These are phyloP conservation scores for Aquilaria yunnanensis DNA, from an alignment of 345 rosid genomes.

Conservation along the genomic window DNA sequence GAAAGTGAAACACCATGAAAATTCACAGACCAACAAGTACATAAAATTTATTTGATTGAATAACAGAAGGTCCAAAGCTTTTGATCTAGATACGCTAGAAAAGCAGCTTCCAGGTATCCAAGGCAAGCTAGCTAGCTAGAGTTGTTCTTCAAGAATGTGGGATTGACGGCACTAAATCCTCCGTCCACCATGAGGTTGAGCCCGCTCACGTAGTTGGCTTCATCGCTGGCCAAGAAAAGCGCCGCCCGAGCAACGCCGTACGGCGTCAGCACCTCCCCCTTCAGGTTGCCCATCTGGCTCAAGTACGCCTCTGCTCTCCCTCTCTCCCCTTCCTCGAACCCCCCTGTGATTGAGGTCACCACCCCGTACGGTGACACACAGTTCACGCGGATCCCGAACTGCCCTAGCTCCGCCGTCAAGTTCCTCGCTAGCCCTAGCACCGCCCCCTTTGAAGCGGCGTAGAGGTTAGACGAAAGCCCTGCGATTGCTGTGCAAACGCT, in stretches of 20 bases:
- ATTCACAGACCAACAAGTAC: too few species aligned
- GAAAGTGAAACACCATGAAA: too few species aligned
- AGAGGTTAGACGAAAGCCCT: conserved; percentile 18
- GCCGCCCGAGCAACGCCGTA: conserved; percentile 31
- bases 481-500: conserved; percentile 25
- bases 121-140: too few species aligned
- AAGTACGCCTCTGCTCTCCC: not conserved
- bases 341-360: not conserved
- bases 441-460: conserved; percentile 23
- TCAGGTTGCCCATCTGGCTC: conserved; percentile 17
- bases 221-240: conserved; percentile 34
- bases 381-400: conserved; percentile 35
- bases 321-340: not conserved
- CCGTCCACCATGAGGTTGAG: conserved; percentile 39
- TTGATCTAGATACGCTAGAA: too few species aligned
- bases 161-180: conserved; percentile 24
- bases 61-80: too few species aligned
- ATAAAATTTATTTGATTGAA: too few species aligned
- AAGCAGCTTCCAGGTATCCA: too few species aligned
- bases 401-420: conserved; percentile 34
- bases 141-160: conserved; percentile 9
- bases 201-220: conserved; percentile 33
- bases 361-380: conserved; percentile 28
- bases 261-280: conserved; percentile 19
- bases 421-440: conserved; percentile 27